These are phyloP conservation scores for Cymodocea nodosa DNA, from an alignment of 116 monocot genomes.

Conservation along the genomic window DNA sequence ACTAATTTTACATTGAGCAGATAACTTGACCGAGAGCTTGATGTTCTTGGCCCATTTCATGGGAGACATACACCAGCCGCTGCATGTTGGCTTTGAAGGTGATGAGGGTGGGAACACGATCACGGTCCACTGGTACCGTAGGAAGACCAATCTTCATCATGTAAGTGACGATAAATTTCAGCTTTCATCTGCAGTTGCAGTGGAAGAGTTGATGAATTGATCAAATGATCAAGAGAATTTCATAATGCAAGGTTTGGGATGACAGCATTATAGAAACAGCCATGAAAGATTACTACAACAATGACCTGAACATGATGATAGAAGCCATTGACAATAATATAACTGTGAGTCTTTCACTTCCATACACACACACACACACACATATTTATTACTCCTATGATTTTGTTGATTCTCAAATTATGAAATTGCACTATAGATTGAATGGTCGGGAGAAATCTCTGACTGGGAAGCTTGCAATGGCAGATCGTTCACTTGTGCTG, in stretches of 20 bases:
- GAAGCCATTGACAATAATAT: constrained; percentile 49
- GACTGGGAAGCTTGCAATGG: constrained; percentile 39
- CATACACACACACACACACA: too few relatives aligned
- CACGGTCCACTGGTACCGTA: constrained; percentile 56
- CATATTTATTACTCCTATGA: too few relatives aligned
- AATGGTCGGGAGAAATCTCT: constrained; percentile 31
- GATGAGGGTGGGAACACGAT: constrained; percentile 62
- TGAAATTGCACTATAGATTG: constrained; percentile 17
- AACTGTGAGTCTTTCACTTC: constrained; percentile 31
- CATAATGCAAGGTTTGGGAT: constrained; percentile 57
- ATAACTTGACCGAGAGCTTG: constrained; percentile 63
- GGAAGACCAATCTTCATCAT: constrained; percentile 79
- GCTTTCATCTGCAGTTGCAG: neutral
- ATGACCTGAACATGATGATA: constrained; percentile 40
- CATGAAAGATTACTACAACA: constrained; percentile 37
- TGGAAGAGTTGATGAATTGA: neutral
- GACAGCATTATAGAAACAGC: constrained; percentile 55
- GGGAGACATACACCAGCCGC: constrained; percentile 71
- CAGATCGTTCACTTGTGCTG: constrained; percentile 28
- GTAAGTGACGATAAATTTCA: constrained; percentile 9
- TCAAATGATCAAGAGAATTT: neutral
- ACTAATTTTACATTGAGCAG: constrained; percentile 11
- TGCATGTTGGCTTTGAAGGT: constrained; percentile 33
- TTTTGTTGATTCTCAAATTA: neutral
- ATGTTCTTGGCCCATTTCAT: constrained; percentile 79